Evolutionary conservation across 345 rosid genomes (phyloP).

Genomic region (Gossypium mustelinum): DNA sequence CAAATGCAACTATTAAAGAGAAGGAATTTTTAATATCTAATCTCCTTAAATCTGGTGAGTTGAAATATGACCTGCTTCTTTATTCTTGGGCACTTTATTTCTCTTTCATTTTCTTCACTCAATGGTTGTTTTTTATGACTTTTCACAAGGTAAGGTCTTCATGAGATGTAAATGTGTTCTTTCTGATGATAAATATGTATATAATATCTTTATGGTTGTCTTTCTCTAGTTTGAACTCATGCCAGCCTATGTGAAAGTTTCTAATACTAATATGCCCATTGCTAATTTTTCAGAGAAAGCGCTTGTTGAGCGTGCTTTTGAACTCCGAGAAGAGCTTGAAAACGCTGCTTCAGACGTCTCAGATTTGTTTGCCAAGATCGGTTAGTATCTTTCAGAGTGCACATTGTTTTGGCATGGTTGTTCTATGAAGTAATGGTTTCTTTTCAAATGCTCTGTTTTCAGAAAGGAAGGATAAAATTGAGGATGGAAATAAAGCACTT

Average conservation of each 20-base stretch:
- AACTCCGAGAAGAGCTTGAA: constrained; percentile 83
- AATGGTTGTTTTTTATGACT: not conserved
- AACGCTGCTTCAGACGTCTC: constrained; percentile 86
- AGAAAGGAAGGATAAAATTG: constrained; percentile 93
- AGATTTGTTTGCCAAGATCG: constrained; percentile 79
- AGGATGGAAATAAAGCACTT: constrained; percentile 73
- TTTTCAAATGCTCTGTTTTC: constrained; percentile 29
- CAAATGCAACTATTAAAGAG: constrained; percentile 86
- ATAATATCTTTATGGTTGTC: not conserved
- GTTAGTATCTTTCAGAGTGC: constrained; percentile 33
- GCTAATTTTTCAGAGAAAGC: constrained; percentile 55
- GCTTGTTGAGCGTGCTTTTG: constrained; percentile 80
- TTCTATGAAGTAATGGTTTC: not conserved
- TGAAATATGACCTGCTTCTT: not conserved
- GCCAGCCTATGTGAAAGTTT: not conserved
- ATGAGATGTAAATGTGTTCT: not conserved
- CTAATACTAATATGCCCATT: constrained; percentile 4
- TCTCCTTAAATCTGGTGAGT: constrained; percentile 85
- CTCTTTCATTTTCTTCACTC: not conserved
- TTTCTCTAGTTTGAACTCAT: not conserved
- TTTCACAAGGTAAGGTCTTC: constrained; percentile 1
- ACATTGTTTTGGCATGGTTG: constrained; percentile 5
- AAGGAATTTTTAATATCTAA: constrained; percentile 80
- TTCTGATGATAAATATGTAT: not conserved
- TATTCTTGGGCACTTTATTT: not conserved